phyloP scores from a whole-genome alignment of 495 filamentous ascomycete genomes.

The Talaromyces ruber region DNA sequence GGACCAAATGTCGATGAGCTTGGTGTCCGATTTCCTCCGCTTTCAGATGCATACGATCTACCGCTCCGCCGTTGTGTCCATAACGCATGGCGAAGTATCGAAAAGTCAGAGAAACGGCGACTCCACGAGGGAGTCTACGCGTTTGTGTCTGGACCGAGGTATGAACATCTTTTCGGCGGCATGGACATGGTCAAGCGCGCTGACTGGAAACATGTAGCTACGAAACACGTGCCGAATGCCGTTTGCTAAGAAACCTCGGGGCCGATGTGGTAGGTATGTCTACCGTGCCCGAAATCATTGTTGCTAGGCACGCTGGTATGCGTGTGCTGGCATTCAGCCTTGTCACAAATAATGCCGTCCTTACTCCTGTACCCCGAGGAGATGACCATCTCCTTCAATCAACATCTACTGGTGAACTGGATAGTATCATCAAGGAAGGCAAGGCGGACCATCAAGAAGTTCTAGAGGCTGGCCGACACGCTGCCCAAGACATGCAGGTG shows the following conservation, averaged over 20 bases:
- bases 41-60: slow-evolving; percentile 73
- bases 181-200: background rate
- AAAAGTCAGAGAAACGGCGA: slow-evolving; percentile 28
- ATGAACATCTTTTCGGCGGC: background rate
- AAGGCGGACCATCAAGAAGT: slow-evolving; percentile 70
- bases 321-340: slow-evolving; percentile 65
- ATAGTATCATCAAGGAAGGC: slow-evolving; percentile 48
- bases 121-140: slow-evolving; percentile 72
- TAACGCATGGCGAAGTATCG: slow-evolving; percentile 47
- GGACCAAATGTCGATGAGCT: slow-evolving; percentile 62
- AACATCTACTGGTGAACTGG: slow-evolving; percentile 39
- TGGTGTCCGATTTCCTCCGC: slow-evolving; percentile 60
- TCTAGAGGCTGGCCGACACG: slow-evolving; percentile 51
- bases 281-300: slow-evolving; percentile 68
- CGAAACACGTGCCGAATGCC: slow-evolving; percentile 70
- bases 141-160: slow-evolving; percentile 65
- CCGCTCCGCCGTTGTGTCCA: slow-evolving; percentile 54
- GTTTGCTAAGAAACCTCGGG: slow-evolving; percentile 57
- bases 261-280: slow-evolving; percentile 76
- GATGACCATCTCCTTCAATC: slow-evolving; percentile 40
- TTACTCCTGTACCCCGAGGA: slow-evolving; percentile 54
- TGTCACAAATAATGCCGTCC: slow-evolving; percentile 66
- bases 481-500: slow-evolving; percentile 64
- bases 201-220: slow-evolving; percentile 38
- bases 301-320: slow-evolving; percentile 62